Base-by-base conservation (phyloP, 331 rosid genomes). In the Prunus yedoensis region DNA sequence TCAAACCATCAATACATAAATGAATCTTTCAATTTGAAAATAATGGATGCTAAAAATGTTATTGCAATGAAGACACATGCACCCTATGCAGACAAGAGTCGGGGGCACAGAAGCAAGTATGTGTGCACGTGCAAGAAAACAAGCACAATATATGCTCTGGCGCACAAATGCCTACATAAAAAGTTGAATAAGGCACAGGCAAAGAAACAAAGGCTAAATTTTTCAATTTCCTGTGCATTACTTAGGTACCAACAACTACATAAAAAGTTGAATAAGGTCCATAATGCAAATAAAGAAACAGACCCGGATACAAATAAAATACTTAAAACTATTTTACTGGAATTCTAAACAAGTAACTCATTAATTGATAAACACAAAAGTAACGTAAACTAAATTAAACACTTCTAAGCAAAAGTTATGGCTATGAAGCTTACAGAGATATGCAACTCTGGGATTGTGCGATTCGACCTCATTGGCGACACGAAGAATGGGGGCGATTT, bases 391-490 rank as follows among this genome's bases (percentile, higher is more conserved):
- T 14, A 56, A 9, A 20, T 25, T 13, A 66, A 79, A 49, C 6
- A 71, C 1, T n/a, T 71, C 8, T 4, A 81, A 45, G 27, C n/a
- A 11, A 78, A 63, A 3, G 17, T 3, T 8, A 1, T 1, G 1
- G 15, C 18, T 5, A 10, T 1, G 4, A 59, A 75, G 78, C 91
- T 85, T 85, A 94, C 99, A 94, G 54, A 94, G 93, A 89, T 94
- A 94, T 73, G 99, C 99, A 74, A 94, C 99, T 68, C 99, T 89
- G 25, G 97, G 94, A 82, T 94, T 96, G 38, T 94, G 85, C 66
- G 93, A 73, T 54, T 94, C 99, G 1, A 94, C 96, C 85, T 94
- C 97, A 79, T 94, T 94, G 70, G 99, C 99, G 25, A 94, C 97
- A 68, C 99, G 97, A 51, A 94, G 97, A 83, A 94, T 92, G 14